phyloP scores from a whole-genome alignment of 2,329 filamentous ascomycete genomes.

The Aspergillus fructus region DNA sequence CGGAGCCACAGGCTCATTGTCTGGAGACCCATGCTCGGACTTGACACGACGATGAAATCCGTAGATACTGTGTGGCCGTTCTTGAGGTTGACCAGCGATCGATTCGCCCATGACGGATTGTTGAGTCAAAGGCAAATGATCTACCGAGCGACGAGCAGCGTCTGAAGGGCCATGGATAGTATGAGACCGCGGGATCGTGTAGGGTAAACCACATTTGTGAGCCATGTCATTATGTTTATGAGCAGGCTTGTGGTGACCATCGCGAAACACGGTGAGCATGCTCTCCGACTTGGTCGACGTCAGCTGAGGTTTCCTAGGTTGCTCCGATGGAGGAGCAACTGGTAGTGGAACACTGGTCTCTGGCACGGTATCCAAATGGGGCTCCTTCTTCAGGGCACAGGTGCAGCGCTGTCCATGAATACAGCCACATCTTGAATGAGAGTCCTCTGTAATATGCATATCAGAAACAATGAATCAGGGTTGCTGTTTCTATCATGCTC shows the following conservation, averaged over 20 bases:
- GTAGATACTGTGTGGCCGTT: constrained; percentile 27
- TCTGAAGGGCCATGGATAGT: constrained; percentile 49
- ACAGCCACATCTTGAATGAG: constrained; percentile 49
- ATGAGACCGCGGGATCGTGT: constrained; percentile 59
- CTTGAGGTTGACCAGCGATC: constrained; percentile 25
- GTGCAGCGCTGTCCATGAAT: constrained; percentile 59
- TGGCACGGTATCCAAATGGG: constrained; percentile 49
- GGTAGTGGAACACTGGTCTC: constrained; percentile 46
- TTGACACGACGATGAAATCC: constrained; percentile 39
- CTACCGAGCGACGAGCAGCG: constrained; percentile 51
- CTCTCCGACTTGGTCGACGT: constrained; percentile 60
- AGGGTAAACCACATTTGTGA: constrained; percentile 62
- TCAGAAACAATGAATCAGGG: constrained; percentile 31
- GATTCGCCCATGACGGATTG: constrained; percentile 32
- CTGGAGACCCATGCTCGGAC: constrained; percentile 50
- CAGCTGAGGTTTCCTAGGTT: constrained; percentile 54
- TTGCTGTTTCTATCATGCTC: constrained; percentile 33
- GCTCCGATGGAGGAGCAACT: constrained; percentile 44
- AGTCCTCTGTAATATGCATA: constrained; percentile 34
- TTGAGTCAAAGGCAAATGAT: constrained; percentile 49
- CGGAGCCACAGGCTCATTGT: constrained; percentile 32
- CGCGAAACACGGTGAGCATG: constrained; percentile 60
- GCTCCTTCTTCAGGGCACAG: constrained; percentile 62
- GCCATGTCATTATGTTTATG: constrained; percentile 65
- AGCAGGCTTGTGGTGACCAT: constrained; percentile 64